A percentile compares a stretch with the other conserved stretches of the same genome.
phyloP scores from a whole-genome alignment of 192 early-diverging fungal genomes.

The Coemansia sp. region DNA sequence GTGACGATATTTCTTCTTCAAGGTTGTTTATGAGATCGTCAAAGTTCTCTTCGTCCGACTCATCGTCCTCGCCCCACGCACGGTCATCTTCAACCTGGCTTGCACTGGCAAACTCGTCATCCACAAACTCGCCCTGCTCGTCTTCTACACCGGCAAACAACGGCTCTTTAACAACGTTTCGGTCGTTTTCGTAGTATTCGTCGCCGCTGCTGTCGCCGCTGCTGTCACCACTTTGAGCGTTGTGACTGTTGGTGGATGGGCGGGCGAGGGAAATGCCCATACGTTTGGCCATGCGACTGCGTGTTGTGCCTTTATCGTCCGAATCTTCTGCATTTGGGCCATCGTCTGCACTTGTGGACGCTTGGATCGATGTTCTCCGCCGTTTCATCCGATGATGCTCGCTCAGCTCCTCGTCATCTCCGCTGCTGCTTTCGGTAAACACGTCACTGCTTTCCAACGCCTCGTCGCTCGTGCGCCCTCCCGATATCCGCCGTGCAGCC shows the following conservation, averaged over 20 bases:
- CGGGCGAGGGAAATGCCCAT: slow-evolving; percentile 12
- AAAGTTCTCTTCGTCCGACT: slow-evolving; percentile 44
- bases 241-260: slow-evolving; percentile 7
- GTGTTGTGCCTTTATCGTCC: neutral
- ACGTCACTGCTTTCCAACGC: slow-evolving; percentile 31
- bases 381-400: slow-evolving; percentile 33
- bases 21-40: slow-evolving; percentile 58
- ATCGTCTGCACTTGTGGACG: neutral
- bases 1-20: slow-evolving; percentile 54
- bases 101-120: slow-evolving; percentile 8
- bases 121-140: slow-evolving; percentile 4
- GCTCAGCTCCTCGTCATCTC: slow-evolving; percentile 26
- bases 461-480: slow-evolving; percentile 5
- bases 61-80: slow-evolving; percentile 49
- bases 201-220: slow-evolving; percentile 16
- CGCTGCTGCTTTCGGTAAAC: slow-evolving; percentile 23
- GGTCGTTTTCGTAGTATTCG: slow-evolving; percentile 14
- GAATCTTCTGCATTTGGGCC: slow-evolving; percentile 2
- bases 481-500: slow-evolving; percentile 19
- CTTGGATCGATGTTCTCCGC: slow-evolving; percentile 13
- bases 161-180: slow-evolving; percentile 9
- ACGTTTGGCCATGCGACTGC: slow-evolving; percentile 10
- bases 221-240: neutral
- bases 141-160: slow-evolving; percentile 32
- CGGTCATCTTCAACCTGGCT: slow-evolving; percentile 20